phyloP scores from a whole-genome alignment of 2,329 filamentous ascomycete species.

The Nothophaeocryptopus gaeumannii region DNA sequence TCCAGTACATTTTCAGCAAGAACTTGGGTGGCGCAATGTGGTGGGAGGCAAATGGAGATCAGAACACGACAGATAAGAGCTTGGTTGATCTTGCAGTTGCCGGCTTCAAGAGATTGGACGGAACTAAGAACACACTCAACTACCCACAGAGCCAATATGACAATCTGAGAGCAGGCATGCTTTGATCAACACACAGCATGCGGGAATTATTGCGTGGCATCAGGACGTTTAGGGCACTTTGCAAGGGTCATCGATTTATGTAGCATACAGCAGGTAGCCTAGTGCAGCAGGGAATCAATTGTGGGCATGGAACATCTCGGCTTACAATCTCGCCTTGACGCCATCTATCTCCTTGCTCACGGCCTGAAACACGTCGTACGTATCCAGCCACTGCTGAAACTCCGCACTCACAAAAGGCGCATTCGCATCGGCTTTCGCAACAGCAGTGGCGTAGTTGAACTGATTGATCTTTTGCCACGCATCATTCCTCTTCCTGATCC shows the following conservation, averaged over 20 bases:
- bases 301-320: no score
- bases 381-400: conserved; percentile 8
- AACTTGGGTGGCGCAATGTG: conserved; percentile 89
- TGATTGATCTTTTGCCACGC: conserved; percentile 1
- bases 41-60: conserved; percentile 85
- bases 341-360: conserved; percentile 1
- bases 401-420: conserved; percentile 2
- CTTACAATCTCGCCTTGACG: background rate
- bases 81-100: conserved; percentile 53
- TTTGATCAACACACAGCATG: background rate
- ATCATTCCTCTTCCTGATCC: conserved; percentile 3
- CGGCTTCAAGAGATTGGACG: conserved; percentile 45
- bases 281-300: no score
- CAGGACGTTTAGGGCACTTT: no score
- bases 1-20: conserved; percentile 63
- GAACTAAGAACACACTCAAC: conserved; percentile 46
- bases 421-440: background rate
- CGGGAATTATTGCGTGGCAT: no score
- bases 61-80: conserved; percentile 47
- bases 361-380: conserved; percentile 12
- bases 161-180: conserved; percentile 48
- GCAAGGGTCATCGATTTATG: no score
- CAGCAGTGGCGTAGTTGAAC: background rate
- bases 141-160: conserved; percentile 56
- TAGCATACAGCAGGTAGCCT: no score